A percentile compares a stretch with the other conserved stretches of the same genome.
These are phyloP conservation scores for Teunomyces stri DNA, from an alignment of 805 yeast genomes.

Conservation along the genomic window DNA sequence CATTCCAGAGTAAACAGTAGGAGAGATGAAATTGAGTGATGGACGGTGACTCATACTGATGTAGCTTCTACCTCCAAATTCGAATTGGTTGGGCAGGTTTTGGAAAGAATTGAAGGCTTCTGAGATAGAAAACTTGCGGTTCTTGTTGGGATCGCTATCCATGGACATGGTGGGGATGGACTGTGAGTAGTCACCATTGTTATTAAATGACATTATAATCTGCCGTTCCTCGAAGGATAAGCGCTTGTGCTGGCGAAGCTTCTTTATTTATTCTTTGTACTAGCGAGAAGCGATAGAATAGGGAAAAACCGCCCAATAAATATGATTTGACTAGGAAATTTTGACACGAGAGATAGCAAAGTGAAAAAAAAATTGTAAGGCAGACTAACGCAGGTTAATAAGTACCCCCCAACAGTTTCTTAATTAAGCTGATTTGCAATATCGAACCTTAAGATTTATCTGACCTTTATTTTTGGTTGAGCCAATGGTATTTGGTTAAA, in stretches of 20 bases:
- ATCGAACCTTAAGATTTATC: neutral
- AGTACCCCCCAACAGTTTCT: neutral
- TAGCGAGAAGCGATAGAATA: neutral
- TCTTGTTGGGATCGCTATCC: neutral
- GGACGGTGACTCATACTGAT: slow-evolving; percentile 30
- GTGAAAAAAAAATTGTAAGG: no score
- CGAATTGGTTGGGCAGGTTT: slow-evolving; percentile 20
- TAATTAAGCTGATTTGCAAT: neutral
- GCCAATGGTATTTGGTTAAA: neutral
- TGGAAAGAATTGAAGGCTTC: slow-evolving; percentile 14
- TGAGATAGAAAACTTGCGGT: slow-evolving; percentile 12
- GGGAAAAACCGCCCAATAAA: neutral
- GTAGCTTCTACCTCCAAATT: slow-evolving; percentile 40
- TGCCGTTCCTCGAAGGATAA: neutral
- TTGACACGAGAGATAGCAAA: neutral
- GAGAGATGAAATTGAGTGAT: slow-evolving; percentile 30
- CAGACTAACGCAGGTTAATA: neutral
- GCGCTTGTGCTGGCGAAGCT: neutral
- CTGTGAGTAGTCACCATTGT: slow-evolving; percentile 1
- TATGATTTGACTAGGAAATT: neutral
- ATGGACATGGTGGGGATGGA: neutral
- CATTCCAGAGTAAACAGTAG: slow-evolving; percentile 47
- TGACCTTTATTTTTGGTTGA: neutral
- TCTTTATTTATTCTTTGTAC: neutral
- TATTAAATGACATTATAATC: neutral